Conservation (phyloP, 441 rosid species). For the Oxalis stricta region DNA sequence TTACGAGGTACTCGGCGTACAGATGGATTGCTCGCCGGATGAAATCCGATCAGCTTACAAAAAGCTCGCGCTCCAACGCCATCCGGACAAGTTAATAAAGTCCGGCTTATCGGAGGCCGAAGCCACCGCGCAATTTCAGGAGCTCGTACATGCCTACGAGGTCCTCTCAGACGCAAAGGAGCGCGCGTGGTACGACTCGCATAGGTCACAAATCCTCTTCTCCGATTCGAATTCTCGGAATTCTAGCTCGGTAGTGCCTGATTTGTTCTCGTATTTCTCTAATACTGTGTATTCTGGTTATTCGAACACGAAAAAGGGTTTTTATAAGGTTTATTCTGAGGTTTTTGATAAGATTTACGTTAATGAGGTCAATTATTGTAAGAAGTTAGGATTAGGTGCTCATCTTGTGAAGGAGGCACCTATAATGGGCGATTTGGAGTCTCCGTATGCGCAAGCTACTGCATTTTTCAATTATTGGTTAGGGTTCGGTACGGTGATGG, state of each 20-base stretch:
- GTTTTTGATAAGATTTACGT: constrained; percentile 46
- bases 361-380: constrained; percentile 52
- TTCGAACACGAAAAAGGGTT: constrained; percentile 62
- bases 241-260: constrained; percentile 24
- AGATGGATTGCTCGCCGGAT: constrained; percentile 45
- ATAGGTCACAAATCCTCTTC: constrained; percentile 89
- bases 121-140: constrained; percentile 93
- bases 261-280: constrained; percentile 74
- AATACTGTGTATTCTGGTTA: constrained; percentile 56
- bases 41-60: constrained; percentile 72
- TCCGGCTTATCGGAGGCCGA: constrained; percentile 68
- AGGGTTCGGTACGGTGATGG: constrained; percentile 72
- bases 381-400: constrained; percentile 43
- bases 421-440: constrained; percentile 73
- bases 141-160: constrained; percentile 76
- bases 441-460: constrained; percentile 62
- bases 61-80: constrained; percentile 80
- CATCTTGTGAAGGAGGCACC: constrained; percentile 63
- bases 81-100: constrained; percentile 84
- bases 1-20: constrained; percentile 69
- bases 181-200: constrained; percentile 92
- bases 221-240: constrained; percentile 36
- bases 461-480: constrained; percentile 85
- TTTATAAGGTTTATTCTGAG: constrained; percentile 74
- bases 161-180: constrained; percentile 84